Evolutionary conservation across 2,329 filamentous ascomycete genomes (phyloP), one percentile per base, ranked within the genome.

Genomic region (Cordyceps javanica): DNA sequence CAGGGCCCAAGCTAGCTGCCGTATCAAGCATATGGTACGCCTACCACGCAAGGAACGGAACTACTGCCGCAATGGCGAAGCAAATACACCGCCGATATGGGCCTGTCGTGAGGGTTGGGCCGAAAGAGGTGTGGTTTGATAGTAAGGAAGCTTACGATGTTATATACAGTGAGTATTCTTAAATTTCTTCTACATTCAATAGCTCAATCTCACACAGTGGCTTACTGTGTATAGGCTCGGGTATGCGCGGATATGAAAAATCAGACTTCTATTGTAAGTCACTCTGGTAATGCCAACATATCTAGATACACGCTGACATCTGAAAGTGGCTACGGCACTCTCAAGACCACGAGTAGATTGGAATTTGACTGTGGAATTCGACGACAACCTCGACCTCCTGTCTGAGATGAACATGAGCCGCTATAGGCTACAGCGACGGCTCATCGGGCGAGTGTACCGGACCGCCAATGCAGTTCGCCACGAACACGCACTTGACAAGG

Each of bases 51-150:
- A 70, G 75, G 9, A 70, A 75, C 36, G 80, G 80, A 0, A 69
- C 67, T 2, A 71, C 77, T 64, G 67, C 70, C 5, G 62, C 67
- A 8, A 53, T 82, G 3, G 76, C 73, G 1, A 72, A 69, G 62
- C 69, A 67, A 0, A 60, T 82, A n/a, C 80, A 82, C 56, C 59
- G 62, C 0, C 65, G 59, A 11, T 82, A 82, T 59, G 81, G 81
- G 0, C 72, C 77, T 0, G 68, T 73, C 2, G 81, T 83, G n/a
- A 72, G 81, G 0, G 74, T 83, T 8, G 77, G 77, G 0, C 80
- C 81, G 0, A 73, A 80, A 34, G 80, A 82, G 62, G 71, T 83
- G 6, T 82, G 79, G 75, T 76, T 82, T 28, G 68, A 77, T 58
- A 77, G 73, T 3, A 70, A 65, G 23, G 76, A 79, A 49, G 79